These are phyloP conservation scores for Monosporascus sp. DNA, from an alignment of 2,329 filamentous ascomycete genomes.

Conservation along the genomic window DNA sequence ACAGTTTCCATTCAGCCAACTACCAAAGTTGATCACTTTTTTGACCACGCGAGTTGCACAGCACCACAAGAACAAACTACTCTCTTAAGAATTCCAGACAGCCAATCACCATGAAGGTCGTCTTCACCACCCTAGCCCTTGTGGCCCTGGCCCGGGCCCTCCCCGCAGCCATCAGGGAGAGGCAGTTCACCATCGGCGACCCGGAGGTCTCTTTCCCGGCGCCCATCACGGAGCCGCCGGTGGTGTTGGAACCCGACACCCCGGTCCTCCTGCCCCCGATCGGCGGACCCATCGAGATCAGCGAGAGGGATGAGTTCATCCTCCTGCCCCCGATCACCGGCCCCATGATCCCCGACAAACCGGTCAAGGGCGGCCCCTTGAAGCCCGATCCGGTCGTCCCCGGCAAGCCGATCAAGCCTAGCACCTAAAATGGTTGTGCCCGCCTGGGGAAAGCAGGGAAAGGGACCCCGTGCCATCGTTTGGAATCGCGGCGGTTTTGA, in stretches of 20 bases:
- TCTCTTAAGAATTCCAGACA: background rate
- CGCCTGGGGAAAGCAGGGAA: background rate
- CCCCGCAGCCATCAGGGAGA: slow-evolving; percentile 16
- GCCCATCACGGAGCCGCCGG: slow-evolving; percentile 7
- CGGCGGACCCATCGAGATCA: background rate
- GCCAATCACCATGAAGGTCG: slow-evolving; percentile 17
- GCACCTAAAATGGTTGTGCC: slow-evolving; percentile 4
- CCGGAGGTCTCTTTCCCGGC: slow-evolving; percentile 14
- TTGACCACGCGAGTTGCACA: background rate
- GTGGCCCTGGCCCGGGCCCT: slow-evolving; percentile 20
- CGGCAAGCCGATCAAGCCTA: slow-evolving; percentile 22
- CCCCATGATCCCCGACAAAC: slow-evolving; percentile 23
- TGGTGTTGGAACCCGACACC: slow-evolving; percentile 11
- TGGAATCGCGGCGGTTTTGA: background rate
- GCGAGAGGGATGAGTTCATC: background rate
- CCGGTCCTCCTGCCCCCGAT: slow-evolving; percentile 14
- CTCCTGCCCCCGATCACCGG: slow-evolving; percentile 11
- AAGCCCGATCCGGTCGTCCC: slow-evolving; percentile 24
- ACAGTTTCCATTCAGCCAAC: background rate
- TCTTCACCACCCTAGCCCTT: slow-evolving; percentile 20
- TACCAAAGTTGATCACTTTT: background rate
- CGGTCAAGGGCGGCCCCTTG: slow-evolving; percentile 20
- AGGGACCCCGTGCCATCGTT: background rate
- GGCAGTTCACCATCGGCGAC: slow-evolving; percentile 17
- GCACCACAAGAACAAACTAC: background rate